Percentiles rank a stretch among this genome's conserved stretches.
These are phyloP conservation scores for Pulveroboletus sp. DNA, from an alignment of 768 basidiomycete genomes.

Conservation along the genomic window DNA sequence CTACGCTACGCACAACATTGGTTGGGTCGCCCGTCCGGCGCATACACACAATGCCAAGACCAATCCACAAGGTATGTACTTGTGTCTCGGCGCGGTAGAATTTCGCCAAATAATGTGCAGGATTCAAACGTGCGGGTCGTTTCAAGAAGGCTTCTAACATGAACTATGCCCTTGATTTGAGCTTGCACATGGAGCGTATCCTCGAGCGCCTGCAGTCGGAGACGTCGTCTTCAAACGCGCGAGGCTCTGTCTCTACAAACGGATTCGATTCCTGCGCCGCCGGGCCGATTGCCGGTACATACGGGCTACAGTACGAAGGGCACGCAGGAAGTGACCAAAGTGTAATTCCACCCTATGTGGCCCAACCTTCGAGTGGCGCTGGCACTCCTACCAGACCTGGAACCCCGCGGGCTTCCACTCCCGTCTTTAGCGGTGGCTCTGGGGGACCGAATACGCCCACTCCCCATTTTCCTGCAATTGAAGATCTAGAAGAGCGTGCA, in stretches of 20 bases:
- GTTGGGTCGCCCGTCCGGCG: conserved; percentile 57
- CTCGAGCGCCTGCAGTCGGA: conserved; percentile 30
- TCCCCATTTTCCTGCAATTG: conserved; percentile 21
- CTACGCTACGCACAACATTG: conserved; percentile 57
- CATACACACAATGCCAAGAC: conserved; percentile 43
- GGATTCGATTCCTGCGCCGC: conserved; percentile 20
- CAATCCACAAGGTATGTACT: conserved; percentile 43
- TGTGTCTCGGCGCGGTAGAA: conserved; percentile 34
- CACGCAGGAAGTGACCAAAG: conserved; percentile 58
- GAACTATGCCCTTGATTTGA: conserved; percentile 68
- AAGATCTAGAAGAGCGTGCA: conserved; percentile 47
- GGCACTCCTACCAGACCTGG: conserved; percentile 27
- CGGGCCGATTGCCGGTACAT: conserved; percentile 39
- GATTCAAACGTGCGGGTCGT: conserved; percentile 54
- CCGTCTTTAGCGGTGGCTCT: conserved; percentile 1
- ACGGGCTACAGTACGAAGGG: conserved; percentile 67
- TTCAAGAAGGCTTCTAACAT: conserved; percentile 96
- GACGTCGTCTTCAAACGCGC: conserved; percentile 18
- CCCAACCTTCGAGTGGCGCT: conserved; percentile 16
- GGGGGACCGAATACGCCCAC: conserved; percentile 8
- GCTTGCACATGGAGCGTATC: conserved; percentile 34
- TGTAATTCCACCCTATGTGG: conserved; percentile 21
- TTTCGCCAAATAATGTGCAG: conserved; percentile 6
- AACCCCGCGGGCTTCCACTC: conserved; percentile 19
- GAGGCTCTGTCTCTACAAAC: conserved; percentile 23